Base-by-base conservation (phyloP, 2,329 filamentous ascomycete species). In the Xylogone sp. region DNA sequence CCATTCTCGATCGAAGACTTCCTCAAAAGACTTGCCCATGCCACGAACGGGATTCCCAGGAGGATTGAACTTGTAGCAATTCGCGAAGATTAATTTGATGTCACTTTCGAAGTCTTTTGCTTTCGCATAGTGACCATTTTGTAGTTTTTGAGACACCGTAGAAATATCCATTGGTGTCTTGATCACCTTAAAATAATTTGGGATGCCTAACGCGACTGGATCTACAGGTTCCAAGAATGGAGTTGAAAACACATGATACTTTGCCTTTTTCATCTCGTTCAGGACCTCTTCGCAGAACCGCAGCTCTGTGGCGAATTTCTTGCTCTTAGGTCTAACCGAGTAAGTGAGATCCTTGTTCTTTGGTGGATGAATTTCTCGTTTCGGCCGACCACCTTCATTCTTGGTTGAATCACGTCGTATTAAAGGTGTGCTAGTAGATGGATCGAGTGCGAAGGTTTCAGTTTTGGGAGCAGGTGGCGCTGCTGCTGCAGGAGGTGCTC, bases 81-180 rank as follows among this genome's bases (percentile, higher is more conserved):
- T 99, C 60, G 82, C 78, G 63, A 97, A 86, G 59, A 97, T 92
- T 51, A 91, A 80, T 46, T 84, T 81, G 50, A 96, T 82, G 63
- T 96, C 92, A 53, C 80, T 80, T 64, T 96, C 88, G 61, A 97
- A 90, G 44, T 97, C 92, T 68, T 90, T 91, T 1, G 89, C 79
- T 51, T 79, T 90, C 58, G 83, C 80, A 64, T 97, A 97, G 51
- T 90, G 82, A 21, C 91, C 90, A 12, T 77, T 76, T 59, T 86
- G 83, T 42, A 97, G 77, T 70, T 95, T 95, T 42, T 78, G 77
- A 31, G 81, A 77, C 64, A 96, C 87, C n/a, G 90, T 96, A 16
- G 80, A 77, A 46, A 97, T 76, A 68, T 99, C 93, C 93, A 97
- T 99, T 0, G 94, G 94, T 67, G 92, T 90, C 76, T 96, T 97